These are phyloP conservation scores for Mycena capillaripes DNA, from an alignment of 768 basidiomycete species.

Conservation along the genomic window DNA sequence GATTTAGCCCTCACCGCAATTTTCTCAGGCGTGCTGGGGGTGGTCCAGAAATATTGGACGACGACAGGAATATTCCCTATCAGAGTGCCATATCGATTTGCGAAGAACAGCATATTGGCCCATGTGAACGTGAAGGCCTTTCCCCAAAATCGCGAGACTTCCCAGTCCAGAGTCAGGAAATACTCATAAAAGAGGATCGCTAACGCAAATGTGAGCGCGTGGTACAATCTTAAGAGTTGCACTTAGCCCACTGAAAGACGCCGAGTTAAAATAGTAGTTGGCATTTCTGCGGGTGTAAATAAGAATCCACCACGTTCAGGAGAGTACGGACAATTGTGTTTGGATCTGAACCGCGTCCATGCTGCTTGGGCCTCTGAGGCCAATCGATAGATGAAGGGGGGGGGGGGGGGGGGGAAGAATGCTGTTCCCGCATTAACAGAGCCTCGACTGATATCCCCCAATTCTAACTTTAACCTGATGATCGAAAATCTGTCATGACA, in stretches of 20 bases:
- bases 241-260: conserved; percentile 6
- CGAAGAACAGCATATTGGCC: conserved; percentile 22
- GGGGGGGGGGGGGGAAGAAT: too few relatives aligned
- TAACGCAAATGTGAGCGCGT: too few relatives aligned
- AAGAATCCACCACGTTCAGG: not conserved
- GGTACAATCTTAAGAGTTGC: too few relatives aligned
- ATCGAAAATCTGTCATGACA: too few relatives aligned
- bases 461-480: too few relatives aligned
- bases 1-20: not conserved
- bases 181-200: conserved; percentile 34
- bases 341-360: conserved; percentile 21
- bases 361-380: too few relatives aligned
- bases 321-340: conserved; percentile 17
- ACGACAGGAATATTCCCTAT: conserved; percentile 19
- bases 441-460: too few relatives aligned
- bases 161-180: conserved; percentile 25
- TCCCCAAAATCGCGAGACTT: conserved; percentile 31
- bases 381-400: too few relatives aligned
- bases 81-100: conserved; percentile 25
- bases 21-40: not conserved
- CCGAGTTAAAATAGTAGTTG: conserved; percentile 13
- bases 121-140: not conserved
- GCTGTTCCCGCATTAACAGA: too few relatives aligned
- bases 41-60: conserved; percentile 31
- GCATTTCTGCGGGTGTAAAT: conserved; percentile 2